Evolutionary conservation across 1,139 yeast genomes (phyloP), one percentile per base, ranked within the genome.

Genomic region (Maudiozyma humilis): DNA sequence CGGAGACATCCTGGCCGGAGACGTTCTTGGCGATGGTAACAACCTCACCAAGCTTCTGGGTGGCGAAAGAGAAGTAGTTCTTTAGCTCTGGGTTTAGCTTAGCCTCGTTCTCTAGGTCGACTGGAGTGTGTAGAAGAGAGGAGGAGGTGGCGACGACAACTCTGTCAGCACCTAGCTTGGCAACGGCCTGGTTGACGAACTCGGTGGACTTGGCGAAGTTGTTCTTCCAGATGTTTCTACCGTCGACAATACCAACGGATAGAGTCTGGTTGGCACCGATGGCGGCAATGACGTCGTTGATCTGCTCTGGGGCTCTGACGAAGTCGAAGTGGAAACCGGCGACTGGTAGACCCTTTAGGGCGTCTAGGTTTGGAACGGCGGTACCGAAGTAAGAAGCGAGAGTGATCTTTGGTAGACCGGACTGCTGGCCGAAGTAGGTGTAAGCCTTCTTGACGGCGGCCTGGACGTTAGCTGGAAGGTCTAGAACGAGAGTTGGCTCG

Each of bases 151-250:
- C 82, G 56, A 87, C 94, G 60, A 85, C 70, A 56, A 87, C 89
- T 70, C 91, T 82, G 65, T 86, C 95, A 56, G 77, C 75, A 68
- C 96, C 96, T 59, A 89, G 73, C 72, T 83, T 82, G 58, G 71
- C 80, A 63, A 84, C 75, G 59, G 96, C 96, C 70, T 79, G 76
- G 68, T 81, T 74, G 60, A 88, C 94, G 53, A 82, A 67, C 55
- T 72, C 83, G 63, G 88, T 72, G 55, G 98, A 95, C 72, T 80
- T 79, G 63, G 91, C 69, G 63, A 82, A 85, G 75, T 91, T 85
- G 68, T 94, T 83, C 79, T 91, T 91, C 98, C 98, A 91, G 72
- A 91, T 86, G 81, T 91, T 91, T 81, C 98, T 88, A 74, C 98
- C 98, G 63, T 87, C 94, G 62, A 91, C 91, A 61, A 91, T 79